Evolutionary conservation across 164 flowering plant genomes (phyloP), one percentile per base, ranked within the genome.

Genomic region (Malania oleifera): DNA sequence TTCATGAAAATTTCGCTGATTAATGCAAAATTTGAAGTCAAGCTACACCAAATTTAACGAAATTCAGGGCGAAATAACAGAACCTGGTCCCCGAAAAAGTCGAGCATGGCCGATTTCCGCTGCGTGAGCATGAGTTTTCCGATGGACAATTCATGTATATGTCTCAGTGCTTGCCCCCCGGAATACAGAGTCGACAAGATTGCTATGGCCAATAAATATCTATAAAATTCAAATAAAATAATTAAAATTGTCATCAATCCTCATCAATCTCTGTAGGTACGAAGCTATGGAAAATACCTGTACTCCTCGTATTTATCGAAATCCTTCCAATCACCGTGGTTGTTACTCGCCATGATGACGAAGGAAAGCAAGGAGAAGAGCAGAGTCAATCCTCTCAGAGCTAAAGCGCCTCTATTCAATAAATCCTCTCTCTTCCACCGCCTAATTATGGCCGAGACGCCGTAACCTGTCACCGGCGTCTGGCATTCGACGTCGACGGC

Each of bases 21-120:
- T 31, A 9, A 31, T 31, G 35, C 4, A 31, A 9, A 31, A 31
- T 31, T 31, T 31, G 4, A 9, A 4, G 6, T 4, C 4, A 31
- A 4, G 9, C 35, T 4, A 4, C 6, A 49, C 4, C 1, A 34
- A 57, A 13, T 2, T 24, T 14, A 34, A 1, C 15, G 37, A 20
- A 43, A 10, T 31, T 4, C 6, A 31, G 35, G 35, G 6, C 6
- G 5, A 28, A 25, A 27, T 39, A 1, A 67, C 67, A 0, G 12
- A n/a, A 85, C 98, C 95, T 92, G 98, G 77, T 92, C 96, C 0
- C 93, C 98, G 10, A 70, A 22, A 55, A 92, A 92, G 61, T 79
- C 88, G 15, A 80, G 6, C 26, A 67, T 35, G 10, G 61, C 66
- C 7, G 71, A 54, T 2, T 52, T 69, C 29, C 62, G 53, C 7